phyloP scores from a whole-genome alignment of 2,329 filamentous ascomycete species.

The Hawksworthiomyces lignivorus region DNA sequence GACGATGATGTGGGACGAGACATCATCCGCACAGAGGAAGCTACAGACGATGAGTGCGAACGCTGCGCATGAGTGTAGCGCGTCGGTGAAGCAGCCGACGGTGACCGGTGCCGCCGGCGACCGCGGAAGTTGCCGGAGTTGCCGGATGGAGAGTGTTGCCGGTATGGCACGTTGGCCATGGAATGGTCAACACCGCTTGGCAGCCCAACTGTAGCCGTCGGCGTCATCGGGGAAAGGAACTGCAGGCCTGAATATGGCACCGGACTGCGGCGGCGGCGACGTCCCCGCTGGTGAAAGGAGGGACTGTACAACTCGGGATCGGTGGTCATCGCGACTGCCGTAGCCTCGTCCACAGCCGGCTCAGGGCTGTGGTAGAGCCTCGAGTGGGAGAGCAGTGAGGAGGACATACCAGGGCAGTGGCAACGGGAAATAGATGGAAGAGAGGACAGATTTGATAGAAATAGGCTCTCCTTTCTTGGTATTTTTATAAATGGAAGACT shows the following conservation, averaged over 20 bases:
- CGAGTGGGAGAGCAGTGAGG: no score
- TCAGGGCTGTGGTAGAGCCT: no score
- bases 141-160: slow-evolving; percentile 21
- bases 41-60: slow-evolving; percentile 3
- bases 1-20: neutral
- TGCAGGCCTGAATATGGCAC: neutral
- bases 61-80: neutral
- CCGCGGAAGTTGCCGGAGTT: slow-evolving; percentile 34
- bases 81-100: slow-evolving; percentile 17
- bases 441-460: no score
- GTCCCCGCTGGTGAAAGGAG: slow-evolving; percentile 5
- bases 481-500: no score
- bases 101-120: slow-evolving; percentile 32
- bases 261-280: slow-evolving; percentile 11
- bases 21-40: no score
- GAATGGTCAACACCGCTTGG: no score
- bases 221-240: no score
- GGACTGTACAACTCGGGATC: slow-evolving; percentile 3
- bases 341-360: no score
- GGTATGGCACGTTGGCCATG: neutral
- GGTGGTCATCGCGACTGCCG: neutral
- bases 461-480: no score
- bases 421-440: no score
- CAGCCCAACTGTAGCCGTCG: no score
- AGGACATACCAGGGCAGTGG: no score